Evolutionary conservation across 225 moss, liverwort and hornwort genomes (phyloP), one percentile per base, ranked within the genome.

Genomic region (Polytrichum formosum): DNA sequence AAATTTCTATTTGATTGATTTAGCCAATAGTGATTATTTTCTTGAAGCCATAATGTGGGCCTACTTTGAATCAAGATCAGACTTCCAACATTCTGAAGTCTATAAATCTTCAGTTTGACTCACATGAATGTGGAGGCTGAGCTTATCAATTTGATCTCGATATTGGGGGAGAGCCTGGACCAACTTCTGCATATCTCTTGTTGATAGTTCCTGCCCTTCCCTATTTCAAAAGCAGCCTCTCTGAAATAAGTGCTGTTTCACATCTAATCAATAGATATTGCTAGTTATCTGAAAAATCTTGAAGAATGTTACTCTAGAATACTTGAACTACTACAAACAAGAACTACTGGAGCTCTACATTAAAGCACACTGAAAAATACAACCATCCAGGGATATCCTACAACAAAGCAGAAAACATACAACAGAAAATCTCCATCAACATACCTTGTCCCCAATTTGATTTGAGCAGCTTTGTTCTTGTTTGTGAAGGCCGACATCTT

Each of bases 131-230:
- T 97, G 97, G 73, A 94, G 86, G 82, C 97, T 94, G 63, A 97
- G 90, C 83, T 97, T 97, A 74, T 94, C 97, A 54, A 97, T 87
- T 84, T 97, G 97, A 82, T 97, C 97, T 31, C 92, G 94, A 79
- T 97, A 97, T 65, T 94, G 94, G 31, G 97, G 97, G 59, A 97
- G 86, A 20, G 97, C 97, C 79, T 98, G 97, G 46, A 92, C 97
- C 92, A 98, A 81, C 78, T 98, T 93, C 77, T 94, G 92, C 94
- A 98, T 98, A 67, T 98, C 97, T 79, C 92, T 94, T 23, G 97
- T 94, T 13, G 97, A 94, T 66, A 98, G 77, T 74, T 94, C 92
- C 70, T 92, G 87, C 61, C 97, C 97, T 55, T 91, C 93, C 80
- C 96, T 97, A 86, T 72, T 72, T 31, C 7, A 69, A 6, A 18